phyloP scores from a whole-genome alignment of 495 filamentous ascomycete species.

The Venustampulla echinocandica region DNA sequence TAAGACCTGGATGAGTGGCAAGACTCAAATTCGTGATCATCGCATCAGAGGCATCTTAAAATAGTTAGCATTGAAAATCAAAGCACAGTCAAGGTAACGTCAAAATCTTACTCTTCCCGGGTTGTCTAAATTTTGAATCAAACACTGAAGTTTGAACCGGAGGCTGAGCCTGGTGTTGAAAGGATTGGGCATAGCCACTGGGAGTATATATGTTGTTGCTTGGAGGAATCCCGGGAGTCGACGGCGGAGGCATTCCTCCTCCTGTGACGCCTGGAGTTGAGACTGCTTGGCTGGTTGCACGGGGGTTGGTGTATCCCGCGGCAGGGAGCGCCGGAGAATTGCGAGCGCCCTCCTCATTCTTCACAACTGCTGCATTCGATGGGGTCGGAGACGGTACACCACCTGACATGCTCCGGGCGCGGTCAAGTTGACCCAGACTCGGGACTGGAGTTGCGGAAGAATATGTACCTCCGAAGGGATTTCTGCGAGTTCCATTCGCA shows the following conservation, averaged over 20 bases:
- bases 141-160: slow-evolving; percentile 20
- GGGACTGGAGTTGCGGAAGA: slow-evolving; percentile 22
- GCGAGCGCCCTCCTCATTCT: slow-evolving; percentile 33
- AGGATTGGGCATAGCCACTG: slow-evolving; percentile 20
- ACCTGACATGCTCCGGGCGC: slow-evolving; percentile 35
- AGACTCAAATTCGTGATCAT: slow-evolving; percentile 58
- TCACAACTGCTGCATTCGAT: slow-evolving; percentile 32
- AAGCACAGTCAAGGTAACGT: slow-evolving; percentile 18
- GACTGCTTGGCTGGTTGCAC: slow-evolving; percentile 19
- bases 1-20: slow-evolving; percentile 55
- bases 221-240: slow-evolving; percentile 28
- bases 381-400: slow-evolving; percentile 41
- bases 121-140: slow-evolving; percentile 31
- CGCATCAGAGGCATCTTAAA: slow-evolving; percentile 42
- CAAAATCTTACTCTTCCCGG: slow-evolving; percentile 44
- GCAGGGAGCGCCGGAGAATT: slow-evolving; percentile 22
- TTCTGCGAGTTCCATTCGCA: slow-evolving; percentile 17
- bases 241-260: slow-evolving; percentile 36
- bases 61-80: slow-evolving; percentile 1
- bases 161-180: slow-evolving; percentile 12
- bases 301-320: slow-evolving; percentile 18
- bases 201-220: slow-evolving; percentile 21
- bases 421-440: slow-evolving; percentile 25
- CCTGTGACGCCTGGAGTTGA: slow-evolving; percentile 24
- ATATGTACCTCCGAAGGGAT: slow-evolving; percentile 17